A percentile compares a stretch with the other conserved stretches of the same genome.
Evolutionary conservation across 2,329 filamentous ascomycete species (phyloP).

Genomic region (Pyrenochaeta sp.): DNA sequence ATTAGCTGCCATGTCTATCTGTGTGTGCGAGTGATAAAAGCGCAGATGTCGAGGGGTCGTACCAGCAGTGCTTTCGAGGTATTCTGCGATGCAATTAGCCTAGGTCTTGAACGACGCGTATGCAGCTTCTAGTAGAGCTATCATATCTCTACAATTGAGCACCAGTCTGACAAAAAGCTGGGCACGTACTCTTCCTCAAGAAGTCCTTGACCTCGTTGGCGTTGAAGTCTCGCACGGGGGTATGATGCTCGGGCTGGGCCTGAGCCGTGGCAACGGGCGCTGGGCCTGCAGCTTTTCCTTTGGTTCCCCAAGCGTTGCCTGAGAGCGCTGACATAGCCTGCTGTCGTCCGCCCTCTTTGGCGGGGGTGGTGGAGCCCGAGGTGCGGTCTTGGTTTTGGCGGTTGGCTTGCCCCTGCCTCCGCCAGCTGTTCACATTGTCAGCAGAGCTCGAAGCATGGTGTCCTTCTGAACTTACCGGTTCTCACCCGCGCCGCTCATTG

Average conservation of each 20-base stretch:
- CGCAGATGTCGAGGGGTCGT: slow-evolving; percentile 14
- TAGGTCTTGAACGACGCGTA: not conserved
- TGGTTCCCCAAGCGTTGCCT: slow-evolving; percentile 47
- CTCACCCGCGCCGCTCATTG: slow-evolving; percentile 50
- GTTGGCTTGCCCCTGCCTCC: slow-evolving; percentile 45
- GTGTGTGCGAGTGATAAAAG: too few relatives aligned
- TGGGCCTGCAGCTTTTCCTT: slow-evolving; percentile 38
- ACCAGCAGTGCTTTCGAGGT: slow-evolving; percentile 42
- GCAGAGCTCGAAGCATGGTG: slow-evolving; percentile 1
- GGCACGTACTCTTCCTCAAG: slow-evolving; percentile 50
- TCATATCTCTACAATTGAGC: not conserved
- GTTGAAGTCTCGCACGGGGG: slow-evolving; percentile 55
- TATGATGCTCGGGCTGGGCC: slow-evolving; percentile 40
- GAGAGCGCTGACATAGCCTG: slow-evolving; percentile 41
- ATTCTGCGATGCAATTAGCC: slow-evolving; percentile 34
- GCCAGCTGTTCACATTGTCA: slow-evolving; percentile 42
- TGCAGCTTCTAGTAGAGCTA: not conserved
- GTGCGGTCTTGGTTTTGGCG: slow-evolving; percentile 36
- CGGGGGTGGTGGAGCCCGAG: slow-evolving; percentile 45
- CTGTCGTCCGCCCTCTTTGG: slow-evolving; percentile 43
- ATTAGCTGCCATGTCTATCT: slow-evolving; percentile 36
- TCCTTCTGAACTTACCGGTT: slow-evolving; percentile 39
- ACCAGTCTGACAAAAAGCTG: not conserved
- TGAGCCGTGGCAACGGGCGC: slow-evolving; percentile 22
- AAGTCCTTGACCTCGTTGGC: slow-evolving; percentile 53